phyloP scores from a whole-genome alignment of 1,284 basidiomycete genomes.

The Moesziomyces aphidis region DNA sequence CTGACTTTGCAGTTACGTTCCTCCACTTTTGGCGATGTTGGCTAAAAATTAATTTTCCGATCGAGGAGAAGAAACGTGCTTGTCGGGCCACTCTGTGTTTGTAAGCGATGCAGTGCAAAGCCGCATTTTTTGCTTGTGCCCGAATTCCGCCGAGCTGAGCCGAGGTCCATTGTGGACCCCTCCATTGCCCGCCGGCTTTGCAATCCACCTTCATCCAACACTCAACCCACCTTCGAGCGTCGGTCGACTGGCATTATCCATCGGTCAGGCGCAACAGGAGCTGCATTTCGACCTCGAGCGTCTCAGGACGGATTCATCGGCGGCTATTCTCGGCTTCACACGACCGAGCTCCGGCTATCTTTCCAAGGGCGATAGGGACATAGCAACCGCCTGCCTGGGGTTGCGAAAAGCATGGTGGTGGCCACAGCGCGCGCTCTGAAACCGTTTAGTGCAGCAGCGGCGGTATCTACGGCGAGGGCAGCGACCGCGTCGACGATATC shows the following conservation, averaged over 20 bases:
- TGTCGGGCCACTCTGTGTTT: neutral
- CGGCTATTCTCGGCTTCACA: neutral
- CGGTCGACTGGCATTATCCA: neutral
- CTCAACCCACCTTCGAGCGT: neutral
- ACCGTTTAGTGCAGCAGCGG: constrained; percentile 27
- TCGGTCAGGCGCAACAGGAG: neutral
- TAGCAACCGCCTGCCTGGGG: neutral
- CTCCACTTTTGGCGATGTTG: neutral
- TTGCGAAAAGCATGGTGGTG: constrained; percentile 16
- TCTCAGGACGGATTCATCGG: neutral
- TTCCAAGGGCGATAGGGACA: neutral
- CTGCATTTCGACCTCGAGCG: neutral
- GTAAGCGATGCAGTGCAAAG: neutral
- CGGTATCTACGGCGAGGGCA: neutral
- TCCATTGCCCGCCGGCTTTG: neutral
- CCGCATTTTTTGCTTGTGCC: too few species aligned
- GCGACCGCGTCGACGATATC: constrained; percentile 19
- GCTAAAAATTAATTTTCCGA: constrained; percentile 12
- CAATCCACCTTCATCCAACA: neutral
- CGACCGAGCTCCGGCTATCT: neutral
- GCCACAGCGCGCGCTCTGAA: constrained; percentile 21
- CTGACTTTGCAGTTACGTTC: neutral
- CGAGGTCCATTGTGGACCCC: too few species aligned
- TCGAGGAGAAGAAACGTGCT: neutral
- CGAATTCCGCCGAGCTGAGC: neutral